Evolutionary conservation across 2,329 filamentous ascomycete genomes (phyloP).

Genomic region (Cordyceps tenuipes): DNA sequence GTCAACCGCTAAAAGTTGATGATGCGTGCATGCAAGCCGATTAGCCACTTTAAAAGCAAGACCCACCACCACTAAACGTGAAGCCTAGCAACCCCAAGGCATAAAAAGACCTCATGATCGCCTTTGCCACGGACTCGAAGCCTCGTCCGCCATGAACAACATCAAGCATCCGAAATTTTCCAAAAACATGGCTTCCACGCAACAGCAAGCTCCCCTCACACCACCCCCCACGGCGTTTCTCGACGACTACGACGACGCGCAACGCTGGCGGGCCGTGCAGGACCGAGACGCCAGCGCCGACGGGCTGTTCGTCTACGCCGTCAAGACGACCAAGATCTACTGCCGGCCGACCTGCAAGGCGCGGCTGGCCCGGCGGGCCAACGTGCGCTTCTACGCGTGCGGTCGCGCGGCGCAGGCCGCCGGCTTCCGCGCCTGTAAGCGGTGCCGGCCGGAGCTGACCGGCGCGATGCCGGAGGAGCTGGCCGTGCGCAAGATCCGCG

Average conservation of each 20-base stretch:
- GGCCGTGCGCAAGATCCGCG: constrained; percentile 34
- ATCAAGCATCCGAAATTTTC: no score
- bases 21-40: constrained; percentile 4
- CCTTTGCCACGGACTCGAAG: neutral
- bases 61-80: constrained; percentile 17
- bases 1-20: neutral
- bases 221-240: constrained; percentile 16
- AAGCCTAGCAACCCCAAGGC: neutral
- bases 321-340: constrained; percentile 41
- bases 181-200: neutral
- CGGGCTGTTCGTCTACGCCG: constrained; percentile 35
- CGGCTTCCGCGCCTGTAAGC: constrained; percentile 50
- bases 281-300: constrained; percentile 28
- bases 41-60: constrained; percentile 27
- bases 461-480: constrained; percentile 34
- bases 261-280: constrained; percentile 29
- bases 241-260: constrained; percentile 25
- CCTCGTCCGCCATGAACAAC: neutral
- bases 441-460: constrained; percentile 39
- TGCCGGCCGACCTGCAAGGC: constrained; percentile 54
- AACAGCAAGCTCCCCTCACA: neutral
- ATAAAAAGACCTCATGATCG: neutral
- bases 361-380: constrained; percentile 51
- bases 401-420: constrained; percentile 34
- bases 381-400: constrained; percentile 46